Base-by-base conservation (phyloP, 805 yeast species). In the Komagataella phaffii region DNA sequence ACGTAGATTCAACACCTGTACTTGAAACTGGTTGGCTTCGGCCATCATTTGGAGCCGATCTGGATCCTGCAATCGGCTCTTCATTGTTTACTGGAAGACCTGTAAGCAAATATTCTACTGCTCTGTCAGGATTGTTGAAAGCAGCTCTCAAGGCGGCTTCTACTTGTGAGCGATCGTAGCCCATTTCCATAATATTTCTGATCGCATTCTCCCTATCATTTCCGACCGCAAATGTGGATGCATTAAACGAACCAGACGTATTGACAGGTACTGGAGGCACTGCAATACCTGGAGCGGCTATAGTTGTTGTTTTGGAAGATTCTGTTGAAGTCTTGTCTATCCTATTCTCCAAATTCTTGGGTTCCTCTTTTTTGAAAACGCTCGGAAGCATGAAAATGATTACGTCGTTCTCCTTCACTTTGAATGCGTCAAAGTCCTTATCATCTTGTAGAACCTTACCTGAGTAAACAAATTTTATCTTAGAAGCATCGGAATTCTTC, bases 71-170 rank as follows among this genome's bases (percentile, higher is more conserved):
- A 24, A 58, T 54, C n/a, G 56, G 56, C 17, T 60, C 59, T 43
- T 46, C 51, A 50, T 57, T n/a, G 8, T 71, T 64, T 60, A 83
- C 91, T 19, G 96, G 96, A 47, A 91, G 79, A 2, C 97, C 98
- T 48, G 90, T 88, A 57, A 93, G 71, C 50, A 93, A 73, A 65
- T 91, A 90, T 65, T 93, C 99, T 12, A 93, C 98, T 0, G 99
- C 99, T 61, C 99, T 81, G 64, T 91, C 98, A 18, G 99, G 98
- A 68, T 93, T 90, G 70, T 91, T 91, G 71, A 81, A 93, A 1
- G 99, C 98, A 14, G 96, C 96, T 59, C 95, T 81, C 64, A 93
- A 71, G 0, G 99, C 99, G 48, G 81, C 78, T 68, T 88, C 95
- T 23, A 88, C 96, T 63, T 88, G 87, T 17, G 80, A 76, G 59